A percentile compares a stretch with the other conserved stretches of the same genome.
Evolutionary conservation across 148 eudicot species (phyloP).

Genomic region (Vaccinium myrtillus): DNA sequence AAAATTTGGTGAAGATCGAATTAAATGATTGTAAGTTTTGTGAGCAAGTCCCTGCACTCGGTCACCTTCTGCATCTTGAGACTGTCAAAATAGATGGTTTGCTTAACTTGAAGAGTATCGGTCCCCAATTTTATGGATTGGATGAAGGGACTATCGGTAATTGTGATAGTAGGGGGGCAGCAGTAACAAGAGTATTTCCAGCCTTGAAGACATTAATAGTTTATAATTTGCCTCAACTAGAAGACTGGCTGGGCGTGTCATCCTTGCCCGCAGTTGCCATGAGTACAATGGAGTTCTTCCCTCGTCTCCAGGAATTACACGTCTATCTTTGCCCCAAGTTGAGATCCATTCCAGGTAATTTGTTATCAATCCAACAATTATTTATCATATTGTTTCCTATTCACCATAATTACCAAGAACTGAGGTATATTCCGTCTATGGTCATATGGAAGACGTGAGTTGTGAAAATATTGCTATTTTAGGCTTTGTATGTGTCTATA

Average conservation of each 20-base stretch:
- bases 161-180: neutral
- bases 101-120: neutral
- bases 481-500: neutral
- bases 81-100: neutral
- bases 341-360: neutral
- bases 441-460: neutral
- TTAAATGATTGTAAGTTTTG: neutral
- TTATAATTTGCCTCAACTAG: neutral
- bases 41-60: neutral
- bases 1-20: neutral
- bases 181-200: neutral
- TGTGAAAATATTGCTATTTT: no score
- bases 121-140: neutral
- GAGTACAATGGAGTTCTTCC: neutral
- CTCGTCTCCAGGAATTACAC: neutral
- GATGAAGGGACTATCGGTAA: neutral
- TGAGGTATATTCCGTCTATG: neutral
- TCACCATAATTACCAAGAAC: neutral
- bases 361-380: neutral
- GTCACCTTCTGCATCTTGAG: neutral
- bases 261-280: neutral
- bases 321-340: neutral
- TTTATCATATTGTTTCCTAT: neutral
- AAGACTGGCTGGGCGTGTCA: neutral
- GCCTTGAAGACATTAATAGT: neutral